Base-by-base conservation (phyloP, 352 stramenopile genomes). In the Phytophthora megakarya region DNA sequence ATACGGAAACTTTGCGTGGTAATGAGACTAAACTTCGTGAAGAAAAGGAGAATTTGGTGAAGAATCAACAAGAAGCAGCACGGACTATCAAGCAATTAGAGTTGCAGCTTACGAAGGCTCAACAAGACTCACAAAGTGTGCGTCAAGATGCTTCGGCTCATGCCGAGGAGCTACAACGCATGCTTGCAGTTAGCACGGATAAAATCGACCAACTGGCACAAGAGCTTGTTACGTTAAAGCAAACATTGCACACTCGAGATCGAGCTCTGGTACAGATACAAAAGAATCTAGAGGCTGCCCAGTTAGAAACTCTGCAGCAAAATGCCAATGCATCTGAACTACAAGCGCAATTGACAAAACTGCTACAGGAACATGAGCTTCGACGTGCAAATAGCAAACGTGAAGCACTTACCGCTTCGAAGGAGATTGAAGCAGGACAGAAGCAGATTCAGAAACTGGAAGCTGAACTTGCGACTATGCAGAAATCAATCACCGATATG, bases 31-130 rank as follows among this genome's bases (percentile, higher is more conserved):
- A 80, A 25, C 68, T 95, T 35, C 75, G 81, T 3, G 52, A 61
- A 12, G 80, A 95, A 13, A 90, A 90, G 50, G 75, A 89, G 7
- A 61, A 51, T 3, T 61, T 85, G 19, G 47, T 77, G 1, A 67
- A 70, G 40, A 60, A 37, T 11, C 71, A 82, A 57, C 63, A 70
- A 11, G 75, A 79, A 38, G 53, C 78, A 15, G 68, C 81, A 32
- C 60, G 67, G 1, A 58, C 72, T 9, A 51, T 67, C 15, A 76
- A 83, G 46, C 18, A 69, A 23, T 46, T 90, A 7, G 71, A 89
- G 23, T 52, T 88, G 25, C 55, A 84, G 40, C 70, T 88, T 3
- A 37, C 62, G 9, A 80, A 81, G 35, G 54, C 73, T 0, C 72
- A 86, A 18, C 72, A 88, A 13, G 78, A 88, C 19, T 39, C 62